These are phyloP conservation scores for Saccharomycopsis hybrid DNA, from an alignment of 1,139 yeast species.

Conservation along the genomic window DNA sequence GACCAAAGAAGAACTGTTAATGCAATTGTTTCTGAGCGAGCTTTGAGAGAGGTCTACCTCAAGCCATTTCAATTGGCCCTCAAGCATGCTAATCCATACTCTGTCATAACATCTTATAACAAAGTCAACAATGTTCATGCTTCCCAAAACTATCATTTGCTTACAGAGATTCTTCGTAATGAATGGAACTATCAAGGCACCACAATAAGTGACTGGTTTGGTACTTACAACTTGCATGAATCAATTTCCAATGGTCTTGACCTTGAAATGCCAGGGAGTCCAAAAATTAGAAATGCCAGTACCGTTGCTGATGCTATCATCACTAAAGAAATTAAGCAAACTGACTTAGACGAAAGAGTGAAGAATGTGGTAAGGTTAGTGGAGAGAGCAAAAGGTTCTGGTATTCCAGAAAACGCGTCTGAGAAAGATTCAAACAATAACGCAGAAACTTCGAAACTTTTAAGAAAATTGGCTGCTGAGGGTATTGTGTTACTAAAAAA, in stretches of 20 bases:
- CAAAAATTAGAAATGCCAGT: constrained; percentile 35
- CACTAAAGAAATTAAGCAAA: constrained; percentile 29
- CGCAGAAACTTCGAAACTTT: constrained; percentile 43
- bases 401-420: constrained; percentile 36
- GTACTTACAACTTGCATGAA: constrained; percentile 44
- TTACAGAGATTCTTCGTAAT: constrained; percentile 30
- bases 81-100: too few species aligned
- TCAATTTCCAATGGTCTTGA: constrained; percentile 40
- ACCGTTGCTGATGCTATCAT: constrained; percentile 36
- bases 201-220: constrained; percentile 60
- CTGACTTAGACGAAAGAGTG: constrained; percentile 56
- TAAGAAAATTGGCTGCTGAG: constrained; percentile 46
- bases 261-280: constrained; percentile 50
- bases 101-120: too few species aligned
- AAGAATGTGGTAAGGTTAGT: constrained; percentile 50
- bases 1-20: too few species aligned
- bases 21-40: too few species aligned
- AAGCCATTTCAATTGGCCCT: too few species aligned
- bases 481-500: constrained; percentile 51
- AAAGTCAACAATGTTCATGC: too few species aligned
- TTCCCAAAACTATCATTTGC: too few species aligned
- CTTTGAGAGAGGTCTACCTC: too few species aligned
- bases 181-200: constrained; percentile 56
- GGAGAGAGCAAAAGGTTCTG: constrained; percentile 37
- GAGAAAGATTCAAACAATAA: constrained; percentile 44